phyloP scores from a whole-genome alignment of 352 stramenopile genomes.

The Thraustochytrium sp. region DNA sequence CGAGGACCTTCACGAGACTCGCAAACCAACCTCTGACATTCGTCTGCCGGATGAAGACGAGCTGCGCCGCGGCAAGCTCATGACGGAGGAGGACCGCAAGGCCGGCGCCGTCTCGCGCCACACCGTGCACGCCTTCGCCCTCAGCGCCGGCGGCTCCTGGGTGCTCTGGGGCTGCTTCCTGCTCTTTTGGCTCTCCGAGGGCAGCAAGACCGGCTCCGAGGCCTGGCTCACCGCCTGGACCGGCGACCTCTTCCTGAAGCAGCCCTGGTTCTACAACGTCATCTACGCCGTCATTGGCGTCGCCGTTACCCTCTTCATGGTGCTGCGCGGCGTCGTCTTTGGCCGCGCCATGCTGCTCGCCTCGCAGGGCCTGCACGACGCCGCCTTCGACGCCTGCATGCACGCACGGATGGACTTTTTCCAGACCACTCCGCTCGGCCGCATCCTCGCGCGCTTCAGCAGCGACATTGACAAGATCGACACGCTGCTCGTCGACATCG shows the following conservation, averaged over 20 bases:
- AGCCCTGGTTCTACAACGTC: constrained; percentile 8
- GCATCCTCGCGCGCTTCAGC: constrained; percentile 80
- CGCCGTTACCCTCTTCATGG: constrained; percentile 8
- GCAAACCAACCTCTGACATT: constrained; percentile 28
- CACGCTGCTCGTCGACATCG: constrained; percentile 63
- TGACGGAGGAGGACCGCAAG: constrained; percentile 26
- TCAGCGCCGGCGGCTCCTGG: not conserved
- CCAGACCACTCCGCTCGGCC: constrained; percentile 78
- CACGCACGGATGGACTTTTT: constrained; percentile 85
- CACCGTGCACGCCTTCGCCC: constrained; percentile 15
- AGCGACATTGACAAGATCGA: constrained; percentile 89
- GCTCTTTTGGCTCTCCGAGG: constrained; percentile 30
- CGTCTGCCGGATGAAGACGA: not conserved
- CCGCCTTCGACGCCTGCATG: constrained; percentile 71
- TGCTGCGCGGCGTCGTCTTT: constrained; percentile 53
- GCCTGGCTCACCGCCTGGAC: constrained; percentile 7
- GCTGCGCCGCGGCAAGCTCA: not conserved
- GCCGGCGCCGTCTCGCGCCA: not conserved
- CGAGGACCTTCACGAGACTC: not conserved
- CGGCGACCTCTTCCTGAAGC: not conserved
- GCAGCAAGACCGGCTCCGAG: constrained; percentile 20
- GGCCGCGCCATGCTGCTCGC: constrained; percentile 59
- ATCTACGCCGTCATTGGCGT: constrained; percentile 34
- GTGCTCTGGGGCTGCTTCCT: not conserved
- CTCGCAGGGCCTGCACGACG: constrained; percentile 69